Conservation (phyloP, 495 filamentous ascomycete genomes). For the Xylaria palmicola region DNA sequence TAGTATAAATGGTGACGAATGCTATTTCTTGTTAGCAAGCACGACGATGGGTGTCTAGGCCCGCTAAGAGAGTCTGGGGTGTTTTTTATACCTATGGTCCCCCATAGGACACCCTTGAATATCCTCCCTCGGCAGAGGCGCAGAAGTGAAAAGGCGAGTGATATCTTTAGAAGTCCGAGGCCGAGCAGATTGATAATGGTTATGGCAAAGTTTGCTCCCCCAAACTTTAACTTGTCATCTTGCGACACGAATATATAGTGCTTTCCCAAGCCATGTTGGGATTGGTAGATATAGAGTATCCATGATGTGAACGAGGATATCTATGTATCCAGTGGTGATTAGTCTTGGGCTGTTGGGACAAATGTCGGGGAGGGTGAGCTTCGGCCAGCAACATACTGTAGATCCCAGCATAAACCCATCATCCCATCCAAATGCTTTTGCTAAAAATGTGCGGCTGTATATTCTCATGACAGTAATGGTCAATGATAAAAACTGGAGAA, state of each 20-base stretch:
- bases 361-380: neutral
- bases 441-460: conserved; percentile 34
- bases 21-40: conserved; percentile 20
- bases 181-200: conserved; percentile 41
- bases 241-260: conserved; percentile 32
- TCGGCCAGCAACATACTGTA: conserved; percentile 16
- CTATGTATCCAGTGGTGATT: neutral
- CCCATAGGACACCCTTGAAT: conserved; percentile 29
- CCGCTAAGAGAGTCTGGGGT: conserved; percentile 10
- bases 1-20: conserved; percentile 35
- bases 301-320: neutral
- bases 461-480: conserved; percentile 26
- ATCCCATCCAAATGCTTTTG: conserved; percentile 37
- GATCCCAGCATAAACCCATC: conserved; percentile 49
- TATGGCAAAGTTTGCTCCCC: conserved; percentile 43
- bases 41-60: neutral
- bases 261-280: conserved; percentile 38
- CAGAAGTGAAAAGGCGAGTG: conserved; percentile 38
- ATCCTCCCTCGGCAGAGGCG: conserved; percentile 24
- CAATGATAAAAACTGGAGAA: conserved; percentile 21
- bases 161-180: conserved; percentile 47
- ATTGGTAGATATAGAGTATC: conserved; percentile 19
- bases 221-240: conserved; percentile 28
- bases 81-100: conserved; percentile 29
- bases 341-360: conserved; percentile 26